Conservation (phyloP, 2,329 filamentous ascomycete genomes). For the Keithomyces neogunnii region DNA sequence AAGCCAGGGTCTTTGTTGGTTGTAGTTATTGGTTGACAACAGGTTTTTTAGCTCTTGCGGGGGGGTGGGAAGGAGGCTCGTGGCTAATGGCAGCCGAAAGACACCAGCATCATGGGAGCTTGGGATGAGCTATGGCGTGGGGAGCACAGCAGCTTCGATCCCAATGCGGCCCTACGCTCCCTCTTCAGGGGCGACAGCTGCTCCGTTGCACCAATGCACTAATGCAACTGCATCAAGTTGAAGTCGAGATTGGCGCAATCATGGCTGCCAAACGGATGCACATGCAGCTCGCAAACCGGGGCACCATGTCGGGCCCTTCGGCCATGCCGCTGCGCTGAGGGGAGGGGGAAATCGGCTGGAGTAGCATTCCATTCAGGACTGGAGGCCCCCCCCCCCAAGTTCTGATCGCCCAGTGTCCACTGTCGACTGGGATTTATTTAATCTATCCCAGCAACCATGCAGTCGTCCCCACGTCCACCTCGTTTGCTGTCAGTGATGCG, state of each 20-base stretch:
- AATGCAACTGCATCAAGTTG: background rate
- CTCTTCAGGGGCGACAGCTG: background rate
- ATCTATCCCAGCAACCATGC: too few species aligned
- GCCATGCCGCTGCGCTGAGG: slow-evolving; percentile 2
- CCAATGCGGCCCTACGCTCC: too few species aligned
- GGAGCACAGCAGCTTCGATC: too few species aligned
- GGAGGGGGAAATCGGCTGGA: background rate
- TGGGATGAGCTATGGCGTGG: background rate
- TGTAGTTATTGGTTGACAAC: background rate
- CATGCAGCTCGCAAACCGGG: slow-evolving; percentile 3
- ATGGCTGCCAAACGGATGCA: background rate
- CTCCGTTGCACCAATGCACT: background rate
- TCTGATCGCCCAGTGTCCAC: background rate
- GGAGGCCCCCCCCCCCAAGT: background rate
- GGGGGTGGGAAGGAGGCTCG: background rate
- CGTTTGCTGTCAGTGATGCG: too few species aligned
- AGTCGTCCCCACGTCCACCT: too few species aligned
- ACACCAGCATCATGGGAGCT: background rate
- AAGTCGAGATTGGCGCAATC: background rate
- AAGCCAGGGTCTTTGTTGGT: background rate
- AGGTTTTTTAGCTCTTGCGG: background rate
- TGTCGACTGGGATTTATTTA: too few species aligned
- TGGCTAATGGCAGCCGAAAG: background rate
- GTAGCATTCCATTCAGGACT: background rate
- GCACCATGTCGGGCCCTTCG: slow-evolving; percentile 3